phyloP scores from a whole-genome alignment of 2,329 filamentous ascomycete genomes.

The Neonectria coccinea region DNA sequence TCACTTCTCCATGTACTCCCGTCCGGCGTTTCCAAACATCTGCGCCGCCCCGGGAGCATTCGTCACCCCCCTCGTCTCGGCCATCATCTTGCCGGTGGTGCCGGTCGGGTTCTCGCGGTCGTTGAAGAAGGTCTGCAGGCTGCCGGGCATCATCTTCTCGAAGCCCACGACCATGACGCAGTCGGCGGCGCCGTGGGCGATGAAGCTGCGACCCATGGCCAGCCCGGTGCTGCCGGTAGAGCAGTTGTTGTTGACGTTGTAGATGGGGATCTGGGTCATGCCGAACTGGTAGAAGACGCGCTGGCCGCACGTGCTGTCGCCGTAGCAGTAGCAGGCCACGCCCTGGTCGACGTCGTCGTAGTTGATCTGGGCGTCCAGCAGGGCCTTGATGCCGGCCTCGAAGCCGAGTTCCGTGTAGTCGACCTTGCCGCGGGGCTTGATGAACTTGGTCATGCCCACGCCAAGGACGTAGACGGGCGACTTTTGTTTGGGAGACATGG shows the following conservation, averaged over 20 bases:
- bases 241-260: constrained; percentile 99
- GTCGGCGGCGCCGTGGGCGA: constrained; percentile 83
- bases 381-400: constrained; percentile 89
- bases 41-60: constrained; percentile 90
- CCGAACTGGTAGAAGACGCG: constrained; percentile 99
- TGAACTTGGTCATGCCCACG: constrained; percentile 99
- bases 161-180: constrained; percentile 94
- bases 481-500: constrained; percentile 64
- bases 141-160: constrained; percentile 98
- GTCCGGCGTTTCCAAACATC: constrained; percentile 93
- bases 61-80: constrained; percentile 80
- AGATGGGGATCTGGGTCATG: constrained; percentile 95
- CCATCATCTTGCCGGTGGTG: constrained; percentile 82
- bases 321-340: constrained; percentile 98
- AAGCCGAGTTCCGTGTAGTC: constrained; percentile 96
- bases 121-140: constrained; percentile 83
- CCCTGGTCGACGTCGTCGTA: constrained; percentile 97
- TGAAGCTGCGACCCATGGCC: constrained; percentile 83
- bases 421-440: constrained; percentile 93
- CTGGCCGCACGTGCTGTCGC: constrained; percentile 94
- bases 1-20: constrained; percentile 94
- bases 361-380: constrained; percentile 87
- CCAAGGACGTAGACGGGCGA: constrained; percentile 85
- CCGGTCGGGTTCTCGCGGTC: constrained; percentile 85
- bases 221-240: constrained; percentile 94